A percentile compares a stretch with the other conserved stretches of the same genome.
These are phyloP conservation scores for Scedosporium dehoogii DNA, from an alignment of 2,329 filamentous ascomycete species.

Conservation along the genomic window DNA sequence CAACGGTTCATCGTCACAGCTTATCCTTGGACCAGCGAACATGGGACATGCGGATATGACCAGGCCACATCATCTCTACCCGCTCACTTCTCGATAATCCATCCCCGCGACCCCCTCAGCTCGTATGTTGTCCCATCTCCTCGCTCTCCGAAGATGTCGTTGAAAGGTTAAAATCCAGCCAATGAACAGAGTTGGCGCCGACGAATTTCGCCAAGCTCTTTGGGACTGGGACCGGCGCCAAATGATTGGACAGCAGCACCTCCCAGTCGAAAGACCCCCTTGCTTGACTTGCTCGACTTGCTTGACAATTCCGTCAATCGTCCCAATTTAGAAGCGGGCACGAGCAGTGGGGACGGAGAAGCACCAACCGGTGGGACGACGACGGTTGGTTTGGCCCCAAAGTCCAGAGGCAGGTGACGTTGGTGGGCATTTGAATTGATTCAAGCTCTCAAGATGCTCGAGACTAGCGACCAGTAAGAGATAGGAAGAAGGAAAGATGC, in stretches of 20 bases:
- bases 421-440: background rate
- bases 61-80: too few species aligned
- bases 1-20: too few species aligned
- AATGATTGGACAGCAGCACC: conserved; percentile 3
- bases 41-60: too few species aligned
- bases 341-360: background rate
- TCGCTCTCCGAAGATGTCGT: background rate
- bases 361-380: background rate
- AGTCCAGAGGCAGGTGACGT: background rate
- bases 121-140: background rate
- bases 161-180: background rate
- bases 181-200: conserved; percentile 2
- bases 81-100: too few species aligned
- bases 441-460: too few species aligned
- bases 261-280: too few species aligned
- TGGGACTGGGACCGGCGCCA: background rate
- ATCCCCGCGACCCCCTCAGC: too few species aligned
- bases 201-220: background rate
- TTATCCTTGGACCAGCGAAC: too few species aligned
- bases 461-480: too few species aligned
- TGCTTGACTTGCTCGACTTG: background rate
- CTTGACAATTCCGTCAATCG: background rate
- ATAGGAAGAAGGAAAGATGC: too few species aligned
- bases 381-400: background rate
- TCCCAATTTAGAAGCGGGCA: background rate